Evolutionary conservation across 768 basidiomycete species (phyloP).

Genomic region (Mycena rebaudengoi): DNA sequence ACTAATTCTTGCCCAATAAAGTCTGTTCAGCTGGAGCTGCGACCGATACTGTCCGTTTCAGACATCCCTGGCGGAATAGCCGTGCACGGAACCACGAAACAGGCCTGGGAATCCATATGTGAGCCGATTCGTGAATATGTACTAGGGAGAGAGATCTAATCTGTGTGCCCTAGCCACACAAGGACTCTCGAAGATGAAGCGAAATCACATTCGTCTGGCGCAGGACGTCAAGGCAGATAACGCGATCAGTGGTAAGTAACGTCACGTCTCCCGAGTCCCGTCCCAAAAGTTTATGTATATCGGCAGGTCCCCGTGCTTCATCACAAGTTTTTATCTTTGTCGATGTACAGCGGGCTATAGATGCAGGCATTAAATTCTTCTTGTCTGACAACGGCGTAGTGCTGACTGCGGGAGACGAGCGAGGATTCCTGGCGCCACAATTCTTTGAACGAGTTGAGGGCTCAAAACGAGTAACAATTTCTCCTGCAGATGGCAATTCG

Average conservation of each 20-base stretch:
- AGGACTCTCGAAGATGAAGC: constrained; percentile 84
- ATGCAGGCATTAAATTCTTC: constrained; percentile 76
- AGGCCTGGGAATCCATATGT: constrained; percentile 75
- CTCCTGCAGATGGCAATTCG: constrained; percentile 39
- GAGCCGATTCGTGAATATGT: constrained; percentile 18
- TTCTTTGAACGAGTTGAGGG: constrained; percentile 80
- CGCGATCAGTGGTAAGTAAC: constrained; percentile 78
- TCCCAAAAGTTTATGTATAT: neutral
- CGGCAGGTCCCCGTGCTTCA: constrained; percentile 79
- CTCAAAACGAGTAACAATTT: constrained; percentile 39
- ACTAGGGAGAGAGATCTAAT: neutral
- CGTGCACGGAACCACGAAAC: constrained; percentile 80
- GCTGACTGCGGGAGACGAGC: constrained; percentile 78
- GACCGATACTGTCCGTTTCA: constrained; percentile 58
- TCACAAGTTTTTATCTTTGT: constrained; percentile 87
- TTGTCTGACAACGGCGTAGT: constrained; percentile 90
- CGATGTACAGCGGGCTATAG: constrained; percentile 73
- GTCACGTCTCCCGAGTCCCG: neutral
- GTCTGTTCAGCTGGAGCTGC: constrained; percentile 75
- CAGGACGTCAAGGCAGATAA: constrained; percentile 73
- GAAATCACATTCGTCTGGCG: constrained; percentile 94
- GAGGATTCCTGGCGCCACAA: constrained; percentile 65
- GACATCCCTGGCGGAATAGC: constrained; percentile 78
- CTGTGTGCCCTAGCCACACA: constrained; percentile 54
- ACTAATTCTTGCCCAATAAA: constrained; percentile 34